A percentile compares a stretch with the other conserved stretches of the same genome.
These are phyloP conservation scores for Arthrobotrys sinensis DNA, from an alignment of 2,329 filamentous ascomycete species.

Conservation along the genomic window DNA sequence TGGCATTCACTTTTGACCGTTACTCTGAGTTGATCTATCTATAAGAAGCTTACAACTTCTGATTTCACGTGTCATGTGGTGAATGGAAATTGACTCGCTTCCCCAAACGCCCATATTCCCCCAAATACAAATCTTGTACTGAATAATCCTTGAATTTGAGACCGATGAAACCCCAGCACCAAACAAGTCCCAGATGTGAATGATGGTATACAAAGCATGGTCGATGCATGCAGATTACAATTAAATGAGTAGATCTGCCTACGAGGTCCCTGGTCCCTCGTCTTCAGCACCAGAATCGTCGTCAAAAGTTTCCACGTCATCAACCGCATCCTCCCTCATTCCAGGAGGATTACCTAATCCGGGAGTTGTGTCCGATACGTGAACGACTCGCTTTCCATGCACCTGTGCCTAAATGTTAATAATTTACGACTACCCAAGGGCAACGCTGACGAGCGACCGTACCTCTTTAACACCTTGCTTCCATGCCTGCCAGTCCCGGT, in stretches of 20 bases:
- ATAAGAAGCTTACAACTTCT: constrained; percentile 26
- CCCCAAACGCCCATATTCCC: constrained; percentile 49
- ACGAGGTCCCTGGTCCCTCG: constrained; percentile 65
- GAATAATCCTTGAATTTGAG: constrained; percentile 17
- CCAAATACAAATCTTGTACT: constrained; percentile 27
- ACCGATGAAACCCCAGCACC: constrained; percentile 19
- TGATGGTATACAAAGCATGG: constrained; percentile 19
- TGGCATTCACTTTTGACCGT: constrained; percentile 17
- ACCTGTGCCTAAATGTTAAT: constrained; percentile 70
- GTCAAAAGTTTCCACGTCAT: constrained; percentile 91
- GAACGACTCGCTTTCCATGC: constrained; percentile 87
- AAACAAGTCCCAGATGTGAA: constrained; percentile 36
- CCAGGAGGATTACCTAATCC: constrained; percentile 70
- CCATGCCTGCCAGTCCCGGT: constrained; percentile 89
- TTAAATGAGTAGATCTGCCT: constrained; percentile 15
- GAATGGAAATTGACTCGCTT: constrained; percentile 29
- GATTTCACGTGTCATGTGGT: constrained; percentile 30
- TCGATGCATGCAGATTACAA: constrained; percentile 4
- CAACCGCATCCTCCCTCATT: constrained; percentile 81
- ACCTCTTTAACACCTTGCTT: constrained; percentile 76
- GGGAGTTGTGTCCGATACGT: constrained; percentile 81
- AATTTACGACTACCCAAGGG: neutral
- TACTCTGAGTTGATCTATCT: constrained; percentile 4
- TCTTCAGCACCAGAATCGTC: constrained; percentile 73
- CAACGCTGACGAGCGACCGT: neutral